Percentiles rank a stretch among this genome's conserved stretches.
Evolutionary conservation across 805 yeast species (phyloP).

Genomic region (Grigorovia yakushimaensis): DNA sequence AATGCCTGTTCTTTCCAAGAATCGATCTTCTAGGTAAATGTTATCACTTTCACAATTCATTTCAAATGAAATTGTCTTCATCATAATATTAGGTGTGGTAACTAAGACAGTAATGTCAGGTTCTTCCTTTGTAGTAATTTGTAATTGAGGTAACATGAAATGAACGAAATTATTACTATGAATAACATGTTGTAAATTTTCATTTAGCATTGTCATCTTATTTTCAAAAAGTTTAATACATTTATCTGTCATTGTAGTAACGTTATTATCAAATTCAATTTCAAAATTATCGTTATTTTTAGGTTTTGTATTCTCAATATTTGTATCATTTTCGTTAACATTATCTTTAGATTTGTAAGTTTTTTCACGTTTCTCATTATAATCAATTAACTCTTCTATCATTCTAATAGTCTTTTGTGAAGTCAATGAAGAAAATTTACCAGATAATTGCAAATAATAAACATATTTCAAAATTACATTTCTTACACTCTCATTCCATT

Average conservation of each 20-base stretch:
- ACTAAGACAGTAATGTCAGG: conserved; percentile 54
- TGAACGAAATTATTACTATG: conserved; percentile 54
- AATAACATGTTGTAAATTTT: conserved; percentile 29
- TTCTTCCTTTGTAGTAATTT: conserved; percentile 43
- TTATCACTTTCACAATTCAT: conserved; percentile 33
- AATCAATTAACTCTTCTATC: conserved; percentile 40
- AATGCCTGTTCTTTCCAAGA: conserved; percentile 63
- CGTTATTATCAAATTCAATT: neutral
- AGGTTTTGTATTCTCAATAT: conserved; percentile 1
- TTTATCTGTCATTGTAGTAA: conserved; percentile 2
- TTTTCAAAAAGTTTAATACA: conserved; percentile 35
- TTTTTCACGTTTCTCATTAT: conserved; percentile 3
- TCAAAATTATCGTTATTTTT: neutral
- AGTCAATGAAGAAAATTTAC: conserved; percentile 35
- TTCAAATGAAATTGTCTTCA: conserved; percentile 57
- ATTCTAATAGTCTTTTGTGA: conserved; percentile 41
- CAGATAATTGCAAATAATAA: conserved; percentile 37
- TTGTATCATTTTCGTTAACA: neutral
- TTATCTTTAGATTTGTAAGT: neutral
- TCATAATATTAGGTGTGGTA: conserved; percentile 63
- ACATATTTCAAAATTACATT: conserved; percentile 54
- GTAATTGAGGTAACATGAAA: conserved; percentile 76
- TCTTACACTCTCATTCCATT: conserved; percentile 68
- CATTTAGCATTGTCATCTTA: conserved; percentile 36
- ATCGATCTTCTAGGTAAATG: conserved; percentile 35